These are phyloP conservation scores for Rubia tinctorum DNA, from an alignment of 305 asterid genomes.

Conservation along the genomic window DNA sequence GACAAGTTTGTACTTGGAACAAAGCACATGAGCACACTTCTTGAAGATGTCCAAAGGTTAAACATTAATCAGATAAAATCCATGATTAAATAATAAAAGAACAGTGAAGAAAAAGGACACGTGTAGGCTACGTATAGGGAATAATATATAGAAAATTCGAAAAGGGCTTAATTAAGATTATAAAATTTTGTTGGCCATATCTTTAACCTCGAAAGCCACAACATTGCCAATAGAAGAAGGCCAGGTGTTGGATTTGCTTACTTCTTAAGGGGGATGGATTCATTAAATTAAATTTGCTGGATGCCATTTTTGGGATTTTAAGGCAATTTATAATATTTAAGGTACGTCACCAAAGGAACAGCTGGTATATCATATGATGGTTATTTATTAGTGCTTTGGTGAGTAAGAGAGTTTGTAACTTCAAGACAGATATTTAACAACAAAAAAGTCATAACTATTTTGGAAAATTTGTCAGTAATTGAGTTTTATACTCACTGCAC, in stretches of 20 bases:
- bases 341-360: constrained; percentile 35
- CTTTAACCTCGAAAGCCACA: constrained; percentile 25
- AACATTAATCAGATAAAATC: background rate
- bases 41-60: constrained; percentile 8
- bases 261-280: constrained; percentile 27
- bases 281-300: constrained; percentile 19
- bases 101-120: constrained; percentile 24
- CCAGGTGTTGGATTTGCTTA: constrained; percentile 32
- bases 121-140: constrained; percentile 24
- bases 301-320: constrained; percentile 29
- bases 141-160: constrained; percentile 9
- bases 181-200: constrained; percentile 22
- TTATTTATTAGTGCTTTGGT: constrained; percentile 16
- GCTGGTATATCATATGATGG: constrained; percentile 25
- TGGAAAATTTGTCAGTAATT: background rate
- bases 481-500: background rate
- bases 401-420: constrained; percentile 7
- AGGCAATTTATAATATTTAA: constrained; percentile 16
- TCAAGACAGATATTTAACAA: background rate
- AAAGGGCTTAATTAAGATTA: constrained; percentile 7
- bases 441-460: background rate
- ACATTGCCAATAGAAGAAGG: constrained; percentile 18
- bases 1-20: constrained; percentile 28
- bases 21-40: constrained; percentile 17
- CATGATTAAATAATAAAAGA: background rate